Conservation (phyloP, 345 rosid genomes). For the Laguncularia racemosa region DNA sequence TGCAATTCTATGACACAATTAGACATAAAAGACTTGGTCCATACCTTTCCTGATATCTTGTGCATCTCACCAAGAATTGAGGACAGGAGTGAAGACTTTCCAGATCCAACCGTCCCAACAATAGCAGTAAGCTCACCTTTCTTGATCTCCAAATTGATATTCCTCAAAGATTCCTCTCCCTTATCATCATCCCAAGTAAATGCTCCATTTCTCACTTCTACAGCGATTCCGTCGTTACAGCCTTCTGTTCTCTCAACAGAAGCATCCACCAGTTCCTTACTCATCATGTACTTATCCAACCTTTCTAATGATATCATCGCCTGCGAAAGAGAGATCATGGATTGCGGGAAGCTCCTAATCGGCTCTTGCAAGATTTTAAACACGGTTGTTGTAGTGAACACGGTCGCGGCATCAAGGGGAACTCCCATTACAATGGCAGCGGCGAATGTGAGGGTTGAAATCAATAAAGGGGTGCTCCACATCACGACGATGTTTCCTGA, state of each 20-base stretch:
- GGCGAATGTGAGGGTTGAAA: constrained; percentile 72
- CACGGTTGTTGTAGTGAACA: constrained; percentile 76
- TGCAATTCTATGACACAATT: too few relatives aligned
- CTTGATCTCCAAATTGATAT: constrained; percentile 46
- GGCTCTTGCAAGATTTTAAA: constrained; percentile 96
- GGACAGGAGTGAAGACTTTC: constrained; percentile 85
- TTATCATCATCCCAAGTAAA: constrained; percentile 83
- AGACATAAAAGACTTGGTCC: not conserved
- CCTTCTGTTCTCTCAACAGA: constrained; percentile 55
- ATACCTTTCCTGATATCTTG: constrained; percentile 69
- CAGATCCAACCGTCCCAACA: constrained; percentile 92
- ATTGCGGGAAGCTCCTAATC: constrained; percentile 77
- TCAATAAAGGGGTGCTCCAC: constrained; percentile 76
- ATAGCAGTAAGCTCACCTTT: constrained; percentile 84
- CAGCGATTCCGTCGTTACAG: constrained; percentile 46
- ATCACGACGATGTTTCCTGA: constrained; percentile 58
- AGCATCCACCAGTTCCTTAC: constrained; percentile 52
- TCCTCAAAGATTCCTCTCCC: constrained; percentile 44
- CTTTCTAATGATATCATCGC: constrained; percentile 83
- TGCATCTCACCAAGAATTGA: constrained; percentile 95
- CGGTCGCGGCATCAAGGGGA: constrained; percentile 75
- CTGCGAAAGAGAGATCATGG: constrained; percentile 89
- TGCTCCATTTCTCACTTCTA: constrained; percentile 58
- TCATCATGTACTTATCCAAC: constrained; percentile 70
- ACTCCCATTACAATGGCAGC: constrained; percentile 61